A percentile compares a stretch with the other conserved stretches of the same genome.
phyloP scores from a whole-genome alignment of 2,329 filamentous ascomycete species.

The Aspergillus caelatus region DNA sequence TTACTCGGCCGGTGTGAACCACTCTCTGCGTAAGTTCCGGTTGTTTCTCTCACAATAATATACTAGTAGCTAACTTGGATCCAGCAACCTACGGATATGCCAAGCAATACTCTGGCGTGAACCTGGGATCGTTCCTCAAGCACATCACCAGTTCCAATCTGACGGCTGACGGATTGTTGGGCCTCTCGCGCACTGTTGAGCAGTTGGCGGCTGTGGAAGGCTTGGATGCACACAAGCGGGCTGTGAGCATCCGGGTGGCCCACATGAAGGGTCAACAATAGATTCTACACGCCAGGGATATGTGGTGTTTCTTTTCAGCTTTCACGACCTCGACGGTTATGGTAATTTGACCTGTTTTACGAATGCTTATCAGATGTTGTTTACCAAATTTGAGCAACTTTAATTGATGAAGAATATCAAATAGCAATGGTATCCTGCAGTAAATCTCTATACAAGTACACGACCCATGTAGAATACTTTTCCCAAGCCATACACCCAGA shows the following conservation, averaged over 20 bases:
- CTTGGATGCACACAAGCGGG: conserved; percentile 85
- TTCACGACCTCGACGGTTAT: conserved; percentile 4
- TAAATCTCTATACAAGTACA: conserved; percentile 11
- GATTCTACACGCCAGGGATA: background rate
- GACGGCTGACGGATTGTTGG: conserved; percentile 79
- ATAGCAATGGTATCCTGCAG: conserved; percentile 22
- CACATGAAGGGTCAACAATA: conserved; percentile 36
- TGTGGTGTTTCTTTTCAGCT: background rate
- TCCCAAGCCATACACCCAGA: conserved; percentile 12
- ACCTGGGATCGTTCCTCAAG: conserved; percentile 93
- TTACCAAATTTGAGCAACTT: background rate
- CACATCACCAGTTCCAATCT: conserved; percentile 95
- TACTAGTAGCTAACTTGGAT: conserved; percentile 23
- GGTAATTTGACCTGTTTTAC: conserved; percentile 3
- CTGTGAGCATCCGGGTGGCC: conserved; percentile 66
- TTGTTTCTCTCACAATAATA: background rate
- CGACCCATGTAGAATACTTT: conserved; percentile 19
- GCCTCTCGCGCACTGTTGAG: conserved; percentile 90
- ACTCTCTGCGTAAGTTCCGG: conserved; percentile 80
- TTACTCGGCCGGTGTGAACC: conserved; percentile 97
- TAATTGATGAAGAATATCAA: conserved; percentile 1
- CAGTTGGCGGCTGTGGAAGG: conserved; percentile 92
- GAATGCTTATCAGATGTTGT: conserved; percentile 1
- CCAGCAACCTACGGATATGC: conserved; percentile 95
- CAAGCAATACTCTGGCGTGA: conserved; percentile 98